phyloP scores from a whole-genome alignment of 2,329 filamentous ascomycete genomes.

The Xylariales sp. region DNA sequence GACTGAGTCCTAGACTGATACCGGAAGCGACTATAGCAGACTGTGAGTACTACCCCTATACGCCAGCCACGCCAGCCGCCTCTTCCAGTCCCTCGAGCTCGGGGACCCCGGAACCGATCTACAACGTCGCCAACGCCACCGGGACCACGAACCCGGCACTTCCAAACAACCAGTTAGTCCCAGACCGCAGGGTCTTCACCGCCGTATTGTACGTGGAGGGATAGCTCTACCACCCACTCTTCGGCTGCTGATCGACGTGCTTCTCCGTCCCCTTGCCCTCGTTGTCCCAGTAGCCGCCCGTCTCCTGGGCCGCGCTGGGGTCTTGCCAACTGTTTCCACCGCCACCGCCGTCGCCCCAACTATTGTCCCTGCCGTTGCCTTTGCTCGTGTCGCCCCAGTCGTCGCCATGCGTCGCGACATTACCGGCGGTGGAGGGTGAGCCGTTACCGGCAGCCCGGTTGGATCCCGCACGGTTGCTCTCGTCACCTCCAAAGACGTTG shows the following conservation, averaged over 20 bases:
- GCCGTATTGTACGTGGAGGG: no score
- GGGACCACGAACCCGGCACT: no score
- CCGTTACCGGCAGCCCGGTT: background rate
- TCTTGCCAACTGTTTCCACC: conserved; percentile 4
- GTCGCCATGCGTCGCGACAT: conserved; percentile 5
- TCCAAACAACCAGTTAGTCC: no score
- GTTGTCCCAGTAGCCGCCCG: conserved; percentile 3
- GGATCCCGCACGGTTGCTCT: background rate
- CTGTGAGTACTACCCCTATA: no score
- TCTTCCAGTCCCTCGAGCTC: no score
- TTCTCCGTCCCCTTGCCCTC: conserved; percentile 11
- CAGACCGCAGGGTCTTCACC: no score
- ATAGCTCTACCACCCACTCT: background rate
- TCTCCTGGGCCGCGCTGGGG: conserved; percentile 1
- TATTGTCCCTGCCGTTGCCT: background rate
- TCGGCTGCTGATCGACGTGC: conserved; percentile 1
- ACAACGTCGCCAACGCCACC: no score
- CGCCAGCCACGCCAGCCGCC: no score
- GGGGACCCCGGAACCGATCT: no score
- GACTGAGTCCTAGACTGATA: no score
- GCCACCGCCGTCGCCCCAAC: background rate
- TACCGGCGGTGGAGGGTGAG: conserved; percentile 2
- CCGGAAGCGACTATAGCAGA: no score
- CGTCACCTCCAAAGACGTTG: conserved; percentile 1
- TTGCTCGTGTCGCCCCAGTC: background rate